These are phyloP conservation scores for Gossypioides kirkii DNA, from an alignment of 345 rosid species.

Conservation along the genomic window DNA sequence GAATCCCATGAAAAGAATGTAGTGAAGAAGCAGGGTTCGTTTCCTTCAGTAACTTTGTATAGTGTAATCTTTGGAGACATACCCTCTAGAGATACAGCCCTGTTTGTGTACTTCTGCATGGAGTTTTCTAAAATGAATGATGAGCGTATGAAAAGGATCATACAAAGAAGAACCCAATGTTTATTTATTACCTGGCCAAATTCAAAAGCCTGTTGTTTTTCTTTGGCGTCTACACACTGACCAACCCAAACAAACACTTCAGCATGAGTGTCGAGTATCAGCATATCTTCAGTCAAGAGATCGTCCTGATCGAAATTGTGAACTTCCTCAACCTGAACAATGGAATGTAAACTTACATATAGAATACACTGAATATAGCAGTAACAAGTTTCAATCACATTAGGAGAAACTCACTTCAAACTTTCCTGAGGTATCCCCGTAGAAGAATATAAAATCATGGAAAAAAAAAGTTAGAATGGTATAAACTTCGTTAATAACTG, in stretches of 20 bases:
- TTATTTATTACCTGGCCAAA: constrained; percentile 69
- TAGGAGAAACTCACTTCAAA: constrained; percentile 66
- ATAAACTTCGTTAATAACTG: constrained; percentile 17
- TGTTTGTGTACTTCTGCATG: constrained; percentile 71
- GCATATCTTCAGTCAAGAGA: constrained; percentile 83
- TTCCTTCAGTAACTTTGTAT: constrained; percentile 88
- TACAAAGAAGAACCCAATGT: neutral
- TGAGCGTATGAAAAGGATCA: constrained; percentile 1
- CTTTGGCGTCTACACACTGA: constrained; percentile 68
- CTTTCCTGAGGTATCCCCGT: constrained; percentile 56
- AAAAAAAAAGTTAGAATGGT: constrained; percentile 32
- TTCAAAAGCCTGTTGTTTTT: constrained; percentile 83
- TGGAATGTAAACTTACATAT: constrained; percentile 18
- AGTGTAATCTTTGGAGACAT: constrained; percentile 77
- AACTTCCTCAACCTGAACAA: constrained; percentile 83
- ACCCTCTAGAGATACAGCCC: constrained; percentile 80
- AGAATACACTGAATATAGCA: constrained; percentile 16
- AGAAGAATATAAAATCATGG: constrained; percentile 24
- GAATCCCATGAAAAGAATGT: constrained; percentile 85
- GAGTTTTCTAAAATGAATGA: constrained; percentile 22
- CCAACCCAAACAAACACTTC: constrained; percentile 99
- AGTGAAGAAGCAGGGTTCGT: constrained; percentile 92
- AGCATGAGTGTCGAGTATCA: constrained; percentile 87
- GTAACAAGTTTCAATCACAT: constrained; percentile 17
- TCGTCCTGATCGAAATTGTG: constrained; percentile 93